phyloP scores from a whole-genome alignment of 2,329 filamentous ascomycete genomes.

The Colletotrichum sp. region DNA sequence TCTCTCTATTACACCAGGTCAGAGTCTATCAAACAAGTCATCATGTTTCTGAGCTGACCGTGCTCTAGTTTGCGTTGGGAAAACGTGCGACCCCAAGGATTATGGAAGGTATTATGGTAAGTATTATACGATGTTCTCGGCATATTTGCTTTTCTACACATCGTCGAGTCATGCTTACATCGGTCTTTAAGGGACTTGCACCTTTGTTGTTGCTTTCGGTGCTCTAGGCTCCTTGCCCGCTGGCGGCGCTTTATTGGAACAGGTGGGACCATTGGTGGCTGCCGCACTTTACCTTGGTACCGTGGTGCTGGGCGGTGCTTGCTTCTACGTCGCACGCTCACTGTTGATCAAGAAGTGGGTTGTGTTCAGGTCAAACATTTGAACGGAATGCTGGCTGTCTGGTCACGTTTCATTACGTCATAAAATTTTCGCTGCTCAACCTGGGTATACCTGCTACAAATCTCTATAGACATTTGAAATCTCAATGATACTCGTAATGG shows the following conservation, averaged over 20 bases:
- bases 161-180: background rate
- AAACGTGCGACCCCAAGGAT: conserved; percentile 49
- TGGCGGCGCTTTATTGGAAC: background rate
- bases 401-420: background rate
- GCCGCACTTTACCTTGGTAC: background rate
- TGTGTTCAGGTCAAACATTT: background rate
- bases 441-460: background rate
- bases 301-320: background rate
- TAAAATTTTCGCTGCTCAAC: background rate
- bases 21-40: background rate
- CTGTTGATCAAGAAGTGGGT: background rate
- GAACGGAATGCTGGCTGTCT: background rate
- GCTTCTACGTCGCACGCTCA: background rate
- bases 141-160: background rate
- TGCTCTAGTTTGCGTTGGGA: conserved; percentile 45
- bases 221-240: background rate
- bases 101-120: conserved; percentile 33
- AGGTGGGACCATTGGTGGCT: background rate
- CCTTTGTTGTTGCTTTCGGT: background rate
- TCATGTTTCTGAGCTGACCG: background rate
- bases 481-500: background rate
- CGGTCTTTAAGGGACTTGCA: background rate
- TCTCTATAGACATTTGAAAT: background rate
- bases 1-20: conserved; percentile 43
- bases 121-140: rapidly evolving